Evolutionary conservation across 768 basidiomycete genomes (phyloP), one percentile per base, ranked within the genome.

Genomic region (Kwoniella dendrophila): DNA sequence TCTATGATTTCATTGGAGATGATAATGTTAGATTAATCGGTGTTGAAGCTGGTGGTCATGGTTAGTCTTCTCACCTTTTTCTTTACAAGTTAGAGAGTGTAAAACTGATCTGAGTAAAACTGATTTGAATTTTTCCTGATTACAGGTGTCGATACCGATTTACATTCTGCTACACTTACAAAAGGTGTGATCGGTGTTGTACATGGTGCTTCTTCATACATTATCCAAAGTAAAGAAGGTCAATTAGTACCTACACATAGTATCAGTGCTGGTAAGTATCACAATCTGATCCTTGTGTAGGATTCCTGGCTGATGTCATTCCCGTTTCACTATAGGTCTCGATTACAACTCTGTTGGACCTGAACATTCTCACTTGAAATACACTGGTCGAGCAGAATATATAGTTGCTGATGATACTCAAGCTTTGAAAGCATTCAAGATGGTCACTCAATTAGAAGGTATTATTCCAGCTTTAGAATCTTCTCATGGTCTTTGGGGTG

Each of bases 191-290:
- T 93, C 1, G 96, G 96, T 59, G 94, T 99, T 43, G 83, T 99
- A 40, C 95, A 98, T 79, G 96, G 96, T 59, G 92, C 74, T 56
- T 84, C 90, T 73, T 97, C 96, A 3, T 98, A 98, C 80, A 85
- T 99, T 66, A 84, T 99, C 18, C 96, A 99, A 76, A 88, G 89
- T 26, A 76, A 83, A 27, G 85, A 85, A 12, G 96, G 96, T 41
- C 96, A 99, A 81, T 95, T 99, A 78, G 86, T 89, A 66, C 95
- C 97, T 80, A 97, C 95, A 8, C 93, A 98, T 80, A 96, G 94
- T 3, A 88, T 99, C 80, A 94, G 91, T 69, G 95, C 79, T 59
- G 57, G 76, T 76, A 43, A 64, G 76, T 64, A 44, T n/a, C 11
- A 52, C 44, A 16, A 45, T 2, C 38, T 66, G 24, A 56, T 49